phyloP scores from a whole-genome alignment of 1,284 basidiomycete genomes.

The Mycena sp. region DNA sequence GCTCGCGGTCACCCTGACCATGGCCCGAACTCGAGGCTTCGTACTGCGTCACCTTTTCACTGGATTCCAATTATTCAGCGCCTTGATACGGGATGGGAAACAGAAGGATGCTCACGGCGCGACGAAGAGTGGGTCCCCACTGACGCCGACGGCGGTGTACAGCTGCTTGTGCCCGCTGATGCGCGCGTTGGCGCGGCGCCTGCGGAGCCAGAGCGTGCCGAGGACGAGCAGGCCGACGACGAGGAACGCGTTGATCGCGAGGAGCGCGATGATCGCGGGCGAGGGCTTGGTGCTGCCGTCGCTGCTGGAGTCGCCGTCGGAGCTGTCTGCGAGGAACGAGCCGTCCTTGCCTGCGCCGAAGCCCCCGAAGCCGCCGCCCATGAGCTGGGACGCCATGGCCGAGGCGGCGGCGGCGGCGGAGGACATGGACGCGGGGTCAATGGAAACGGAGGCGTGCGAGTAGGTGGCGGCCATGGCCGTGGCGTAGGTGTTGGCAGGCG shows the following conservation, averaged over 20 bases:
- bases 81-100: not conserved
- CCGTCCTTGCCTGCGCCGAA: no score
- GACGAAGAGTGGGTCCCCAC: slow-evolving; percentile 21
- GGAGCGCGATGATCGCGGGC: slow-evolving; percentile 18
- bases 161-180: slow-evolving; percentile 15
- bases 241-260: slow-evolving; percentile 24
- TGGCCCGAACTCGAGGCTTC: slow-evolving; percentile 11
- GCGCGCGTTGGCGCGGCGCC: slow-evolving; percentile 17
- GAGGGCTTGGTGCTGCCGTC: slow-evolving; percentile 6
- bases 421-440: slow-evolving; percentile 39
- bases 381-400: slow-evolving; percentile 41
- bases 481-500: no score
- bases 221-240: slow-evolving; percentile 19
- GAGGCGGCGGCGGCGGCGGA: slow-evolving; percentile 45
- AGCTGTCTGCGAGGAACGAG: not conserved
- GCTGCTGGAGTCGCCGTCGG: not conserved
- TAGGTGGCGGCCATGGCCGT: no score
- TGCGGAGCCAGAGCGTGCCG: slow-evolving; percentile 21
- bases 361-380: no score
- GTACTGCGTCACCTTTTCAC: slow-evolving; percentile 9
- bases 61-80: not conserved
- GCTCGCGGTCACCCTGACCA: not conserved
- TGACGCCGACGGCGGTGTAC: slow-evolving; percentile 20
- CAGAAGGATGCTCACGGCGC: slow-evolving; percentile 14
- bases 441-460: no score